Evolutionary conservation across 306 rosid species (phyloP).

Genomic region (Lathyrus oleraceus): DNA sequence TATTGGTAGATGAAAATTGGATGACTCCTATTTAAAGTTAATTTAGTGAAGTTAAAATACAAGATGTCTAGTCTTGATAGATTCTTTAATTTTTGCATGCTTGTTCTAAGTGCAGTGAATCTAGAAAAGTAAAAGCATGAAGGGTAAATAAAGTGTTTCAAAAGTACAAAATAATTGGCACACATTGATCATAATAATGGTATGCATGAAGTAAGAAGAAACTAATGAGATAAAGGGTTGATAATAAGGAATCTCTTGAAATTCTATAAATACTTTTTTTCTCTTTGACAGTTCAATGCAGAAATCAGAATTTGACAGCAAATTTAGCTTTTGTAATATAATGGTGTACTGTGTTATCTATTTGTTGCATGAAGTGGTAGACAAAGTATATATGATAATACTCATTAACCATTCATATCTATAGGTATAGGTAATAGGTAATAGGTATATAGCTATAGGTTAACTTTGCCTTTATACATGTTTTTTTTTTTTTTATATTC

Average conservation of each 20-base stretch:
- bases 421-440: too few species aligned
- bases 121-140: conserved; percentile 40
- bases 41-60: neutral
- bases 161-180: conserved; percentile 51
- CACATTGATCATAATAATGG: conserved; percentile 31
- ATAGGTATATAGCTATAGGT: conserved; percentile 2
- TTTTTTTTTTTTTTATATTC: conserved; percentile 11
- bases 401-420: conserved; percentile 29
- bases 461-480: conserved; percentile 41
- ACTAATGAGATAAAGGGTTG: conserved; percentile 9
- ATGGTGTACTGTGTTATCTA: conserved; percentile 46
- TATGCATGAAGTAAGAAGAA: conserved; percentile 40
- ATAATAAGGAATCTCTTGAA: conserved; percentile 20
- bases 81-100: neutral
- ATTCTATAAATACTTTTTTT: conserved; percentile 11
- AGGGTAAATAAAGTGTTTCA: conserved; percentile 28
- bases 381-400: conserved; percentile 52
- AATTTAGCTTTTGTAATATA: conserved; percentile 46
- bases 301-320: conserved; percentile 43
- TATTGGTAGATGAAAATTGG: neutral
- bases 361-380: conserved; percentile 71
- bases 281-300: conserved; percentile 19
- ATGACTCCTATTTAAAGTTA: neutral
- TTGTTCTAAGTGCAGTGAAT: neutral
- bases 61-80: neutral